Evolutionary conservation across 1,284 basidiomycete genomes (phyloP), one percentile per base, ranked within the genome.

Genomic region (Ceratobasidium sp.): DNA sequence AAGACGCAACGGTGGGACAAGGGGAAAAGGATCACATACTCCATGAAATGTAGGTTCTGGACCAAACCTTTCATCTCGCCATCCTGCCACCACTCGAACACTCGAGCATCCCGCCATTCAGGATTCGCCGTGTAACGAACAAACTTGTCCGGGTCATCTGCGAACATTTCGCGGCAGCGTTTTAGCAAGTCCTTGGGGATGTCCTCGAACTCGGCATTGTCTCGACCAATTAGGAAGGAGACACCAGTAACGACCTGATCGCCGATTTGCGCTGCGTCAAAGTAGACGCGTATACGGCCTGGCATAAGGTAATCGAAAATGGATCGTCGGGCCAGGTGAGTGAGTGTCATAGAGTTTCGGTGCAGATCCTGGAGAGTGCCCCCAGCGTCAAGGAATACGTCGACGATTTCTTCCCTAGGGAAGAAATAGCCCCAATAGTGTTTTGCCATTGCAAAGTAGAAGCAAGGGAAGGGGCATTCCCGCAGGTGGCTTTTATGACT

Each of bases 211-310:
- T 46, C 25, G 4, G 17, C n/a, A 11, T 46, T 46, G 17, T 65
- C 62, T 25, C 2, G 22, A 25, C 62, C 62, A 29, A 65, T 65
- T 4, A 43, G 17, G 19, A 65, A 65, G 1, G 62, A 43, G 11
- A 44, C 4, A 1, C 62, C 62, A 19, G 22, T 11, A 6, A 43
- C 7, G n/a, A 22, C 43, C 15, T 29, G 3, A 8, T 43, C 62
- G 32, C 29, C 56, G 1, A 54, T 54, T 9, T 22, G 19, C 4
- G 22, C 52, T 22, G 19, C 52, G n/a, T 54, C 52, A 22, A 15
- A 22, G n/a, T 43, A 22, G 34, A 64, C 40, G n/a, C 34, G 61
- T 22, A 64, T n/a, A 7, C 61, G 61, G 9, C 61, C 61, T n/a
- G 61, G 61, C 40, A 43, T 11, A 22, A 64, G 7, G n/a, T 64